Conservation (phyloP, 805 yeast species). For the Kuraishia cidri region DNA sequence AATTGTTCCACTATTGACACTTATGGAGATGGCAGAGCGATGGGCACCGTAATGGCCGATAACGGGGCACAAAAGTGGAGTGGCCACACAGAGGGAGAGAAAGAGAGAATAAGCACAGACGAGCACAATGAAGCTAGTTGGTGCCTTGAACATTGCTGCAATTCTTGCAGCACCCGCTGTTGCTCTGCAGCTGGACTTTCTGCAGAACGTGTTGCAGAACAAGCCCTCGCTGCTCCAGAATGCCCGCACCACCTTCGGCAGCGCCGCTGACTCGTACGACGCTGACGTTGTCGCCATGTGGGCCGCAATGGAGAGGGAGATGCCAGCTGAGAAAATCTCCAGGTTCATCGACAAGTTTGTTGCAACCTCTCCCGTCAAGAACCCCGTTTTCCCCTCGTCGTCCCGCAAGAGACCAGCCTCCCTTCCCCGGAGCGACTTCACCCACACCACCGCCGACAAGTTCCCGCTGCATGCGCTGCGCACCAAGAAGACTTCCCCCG, state of each 20-base stretch:
- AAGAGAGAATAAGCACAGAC: neutral
- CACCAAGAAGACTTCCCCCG: slow-evolving; percentile 37
- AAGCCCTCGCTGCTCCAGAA: slow-evolving; percentile 1
- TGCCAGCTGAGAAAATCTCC: neutral
- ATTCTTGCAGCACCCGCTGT: neutral
- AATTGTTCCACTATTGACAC: no score
- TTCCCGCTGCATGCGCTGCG: slow-evolving; percentile 38
- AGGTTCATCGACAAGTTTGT: neutral
- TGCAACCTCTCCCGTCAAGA: neutral
- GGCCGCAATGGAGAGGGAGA: slow-evolving; percentile 1
- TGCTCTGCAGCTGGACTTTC: neutral
- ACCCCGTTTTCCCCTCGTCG: slow-evolving; percentile 1
- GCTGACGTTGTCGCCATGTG: neutral
- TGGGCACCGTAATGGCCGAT: neutral
- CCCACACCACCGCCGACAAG: slow-evolving; percentile 9
- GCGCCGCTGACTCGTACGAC: neutral
- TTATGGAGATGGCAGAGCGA: neutral
- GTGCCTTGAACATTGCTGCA: no score
- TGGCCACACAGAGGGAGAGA: neutral
- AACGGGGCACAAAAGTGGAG: neutral
- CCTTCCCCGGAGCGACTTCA: neutral
- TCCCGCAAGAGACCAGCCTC: neutral
- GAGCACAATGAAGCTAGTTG: no score
- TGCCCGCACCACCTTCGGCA: neutral
- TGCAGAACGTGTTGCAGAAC: neutral